A percentile compares a stretch with the other conserved stretches of the same genome.
phyloP scores from a whole-genome alignment of 169 alveolate species.

The Babesia sp. region DNA sequence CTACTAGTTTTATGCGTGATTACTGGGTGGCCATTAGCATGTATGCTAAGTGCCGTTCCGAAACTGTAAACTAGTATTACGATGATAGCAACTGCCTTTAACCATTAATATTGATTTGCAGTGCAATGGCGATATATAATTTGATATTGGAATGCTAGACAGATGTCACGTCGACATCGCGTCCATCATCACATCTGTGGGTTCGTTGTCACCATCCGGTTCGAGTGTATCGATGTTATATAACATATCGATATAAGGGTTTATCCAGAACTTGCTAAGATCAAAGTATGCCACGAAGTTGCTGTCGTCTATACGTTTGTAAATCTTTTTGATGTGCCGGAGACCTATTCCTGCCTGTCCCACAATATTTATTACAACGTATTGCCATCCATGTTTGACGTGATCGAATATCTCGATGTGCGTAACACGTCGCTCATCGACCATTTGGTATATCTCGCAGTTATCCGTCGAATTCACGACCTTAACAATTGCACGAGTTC shows the following conservation, averaged over 20 bases:
- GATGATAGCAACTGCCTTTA: too few relatives aligned
- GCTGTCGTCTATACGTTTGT: neutral
- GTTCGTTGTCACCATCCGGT: neutral
- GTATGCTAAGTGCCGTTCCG: too few relatives aligned
- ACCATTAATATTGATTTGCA: too few relatives aligned
- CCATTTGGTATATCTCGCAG: neutral
- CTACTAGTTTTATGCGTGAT: too few relatives aligned
- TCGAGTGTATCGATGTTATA: neutral
- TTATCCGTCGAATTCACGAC: neutral
- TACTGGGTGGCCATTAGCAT: too few relatives aligned
- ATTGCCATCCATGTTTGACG: constrained; percentile 7
- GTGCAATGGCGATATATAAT: too few relatives aligned
- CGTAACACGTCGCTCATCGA: neutral
- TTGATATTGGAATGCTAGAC: too few relatives aligned
- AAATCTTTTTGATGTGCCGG: neutral
- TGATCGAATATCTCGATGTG: constrained; percentile 7
- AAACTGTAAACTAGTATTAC: too few relatives aligned
- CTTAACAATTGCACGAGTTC: neutral
- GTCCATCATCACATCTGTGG: neutral
- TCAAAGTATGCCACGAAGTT: neutral
- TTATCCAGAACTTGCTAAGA: neutral
- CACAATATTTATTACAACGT: neutral
- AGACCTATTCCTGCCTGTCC: neutral
- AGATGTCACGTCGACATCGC: too few relatives aligned
- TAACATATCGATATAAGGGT: neutral